Evolutionary conservation across 1,284 basidiomycete species (phyloP), one percentile per base, ranked within the genome.

Genomic region (Ustilago sp.): DNA sequence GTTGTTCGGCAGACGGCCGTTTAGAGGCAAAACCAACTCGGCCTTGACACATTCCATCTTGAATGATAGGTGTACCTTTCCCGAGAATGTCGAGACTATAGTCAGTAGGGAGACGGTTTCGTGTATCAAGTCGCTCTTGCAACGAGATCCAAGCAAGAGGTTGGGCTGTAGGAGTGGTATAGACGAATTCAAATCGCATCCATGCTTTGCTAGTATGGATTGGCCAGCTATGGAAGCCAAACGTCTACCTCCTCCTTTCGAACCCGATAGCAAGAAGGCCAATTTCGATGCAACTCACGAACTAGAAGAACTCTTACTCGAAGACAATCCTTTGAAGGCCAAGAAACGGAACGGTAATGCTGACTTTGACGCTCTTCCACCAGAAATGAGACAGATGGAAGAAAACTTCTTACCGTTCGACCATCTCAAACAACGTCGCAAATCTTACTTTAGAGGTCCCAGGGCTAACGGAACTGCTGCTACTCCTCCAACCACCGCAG

Each of bases 281-380:
- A 98, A 99, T 87, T 99, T 98, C 86, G 96, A 99, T 85, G 95
- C 95, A n/a, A 97, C 96, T 15, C 95, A 98, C 85, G 96, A 99
- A 87, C 88, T 99, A 38, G 96, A 99, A 85, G 96, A 99, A 87
- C 88, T 99, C 45, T 86, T 99, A 39, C 88, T 99, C 11, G 96
- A 98, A 87, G 96, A 98, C 85, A 98, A 99, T 84, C 96, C 96
- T 54, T 88, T 98, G 61, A 98, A 98, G 86, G 95, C 96, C 13
- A 92, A 94, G 82, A 92, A 93, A 76, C 90, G 96, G 59, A 97
- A 96, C 86, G 92, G 91, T 7, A 93, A 93, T 72, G 92, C 95
- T 72, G 95, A 98, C 85, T 86, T 93, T 8, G 92, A 93, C 75
- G 91, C 91, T 58, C 87, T 98, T 65, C 93, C 92, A 65, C 90